Evolutionary conservation across 164 flowering plant species (phyloP), one percentile per base, ranked within the genome.

Genomic region (Aristolochia fimbriata): DNA sequence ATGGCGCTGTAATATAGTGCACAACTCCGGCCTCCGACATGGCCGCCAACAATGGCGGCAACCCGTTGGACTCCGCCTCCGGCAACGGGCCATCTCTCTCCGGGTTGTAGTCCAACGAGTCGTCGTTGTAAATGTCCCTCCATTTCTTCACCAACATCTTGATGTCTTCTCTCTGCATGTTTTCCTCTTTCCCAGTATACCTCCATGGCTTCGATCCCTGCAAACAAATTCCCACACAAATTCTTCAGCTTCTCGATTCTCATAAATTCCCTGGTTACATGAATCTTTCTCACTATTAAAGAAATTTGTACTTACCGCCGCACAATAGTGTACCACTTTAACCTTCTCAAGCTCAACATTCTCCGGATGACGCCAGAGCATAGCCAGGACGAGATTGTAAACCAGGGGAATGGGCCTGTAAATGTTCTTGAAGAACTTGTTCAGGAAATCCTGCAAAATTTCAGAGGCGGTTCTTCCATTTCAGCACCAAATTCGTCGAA

Each of bases 161-260:
- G 24, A 84, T 79, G 47, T 88, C 96, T 49, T 77, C 81, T 57
- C 96, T 78, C 6, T 84, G 66, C 92, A 88, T 88, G 80, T 88
- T 86, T 62, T 72, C 80, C 64, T 84, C 96, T 65, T 88, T 49
- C 6, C 96, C 96, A 0, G 91, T 88, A 37, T 73, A 88, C 76
- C 93, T 81, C 92, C 96, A 83, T 1, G 96, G 92, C 81, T 85
- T 88, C 0, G 92, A 81, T 7, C 95, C 95, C 76, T 79, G 55
- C 25, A 27, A 9, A 4, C 31, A 55, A 55, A 12, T 20, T 23
- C 23, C 57, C 57, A 55, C 5, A 55, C 24, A 9, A 24, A 6
- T 6, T 24, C 21, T 48, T 3, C n/a, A 3, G 12, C 51, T 48
- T 12, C 51, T 48, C 20, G 6, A 48, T 48, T 3, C 51, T n/a